These are phyloP conservation scores for Cordyceps farinosa DNA, from an alignment of 2,329 filamentous ascomycete genomes.

Conservation along the genomic window DNA sequence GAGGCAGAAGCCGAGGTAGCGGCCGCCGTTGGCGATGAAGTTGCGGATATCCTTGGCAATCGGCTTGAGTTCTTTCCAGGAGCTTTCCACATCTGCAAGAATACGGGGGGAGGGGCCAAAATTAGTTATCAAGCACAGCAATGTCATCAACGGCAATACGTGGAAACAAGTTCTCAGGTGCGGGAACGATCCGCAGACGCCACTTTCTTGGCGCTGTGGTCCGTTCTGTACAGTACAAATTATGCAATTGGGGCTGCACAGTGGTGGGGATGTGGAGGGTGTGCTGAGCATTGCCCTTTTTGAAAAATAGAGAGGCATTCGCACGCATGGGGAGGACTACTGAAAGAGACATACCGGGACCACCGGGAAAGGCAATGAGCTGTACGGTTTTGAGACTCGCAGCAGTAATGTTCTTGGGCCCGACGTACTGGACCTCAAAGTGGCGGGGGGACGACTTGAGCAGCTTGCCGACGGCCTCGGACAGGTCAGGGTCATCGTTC, in stretches of 20 bases:
- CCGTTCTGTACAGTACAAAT: not conserved
- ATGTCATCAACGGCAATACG: slow-evolving; percentile 4
- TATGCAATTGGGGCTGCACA: too few relatives aligned
- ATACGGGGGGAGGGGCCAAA: not conserved
- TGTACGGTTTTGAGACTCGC: slow-evolving; percentile 19
- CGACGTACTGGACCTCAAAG: slow-evolving; percentile 22
- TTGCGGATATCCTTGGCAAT: slow-evolving; percentile 18
- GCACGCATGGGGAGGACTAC: not conserved
- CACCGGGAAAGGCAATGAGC: slow-evolving; percentile 23
- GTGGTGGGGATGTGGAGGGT: not conserved
- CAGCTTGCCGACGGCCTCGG: slow-evolving; percentile 22
- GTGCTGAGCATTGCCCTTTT: not conserved
- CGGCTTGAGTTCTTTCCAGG: slow-evolving; percentile 20
- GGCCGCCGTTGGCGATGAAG: slow-evolving; percentile 25
- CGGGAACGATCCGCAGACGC: not conserved
- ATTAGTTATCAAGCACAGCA: not conserved
- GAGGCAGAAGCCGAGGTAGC: slow-evolving; percentile 28
- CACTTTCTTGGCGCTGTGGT: not conserved
- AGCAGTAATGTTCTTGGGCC: slow-evolving; percentile 21
- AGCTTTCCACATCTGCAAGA: slow-evolving; percentile 21
- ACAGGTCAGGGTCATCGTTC: slow-evolving; percentile 21
- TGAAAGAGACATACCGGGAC: slow-evolving; percentile 19
- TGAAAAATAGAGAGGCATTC: too few relatives aligned
- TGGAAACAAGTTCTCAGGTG: slow-evolving; percentile 4
- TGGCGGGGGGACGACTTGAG: slow-evolving; percentile 22